Evolutionary conservation across 805 yeast species (phyloP), one percentile per base, ranked within the genome.

Genomic region (Ogataea ganodermae): DNA sequence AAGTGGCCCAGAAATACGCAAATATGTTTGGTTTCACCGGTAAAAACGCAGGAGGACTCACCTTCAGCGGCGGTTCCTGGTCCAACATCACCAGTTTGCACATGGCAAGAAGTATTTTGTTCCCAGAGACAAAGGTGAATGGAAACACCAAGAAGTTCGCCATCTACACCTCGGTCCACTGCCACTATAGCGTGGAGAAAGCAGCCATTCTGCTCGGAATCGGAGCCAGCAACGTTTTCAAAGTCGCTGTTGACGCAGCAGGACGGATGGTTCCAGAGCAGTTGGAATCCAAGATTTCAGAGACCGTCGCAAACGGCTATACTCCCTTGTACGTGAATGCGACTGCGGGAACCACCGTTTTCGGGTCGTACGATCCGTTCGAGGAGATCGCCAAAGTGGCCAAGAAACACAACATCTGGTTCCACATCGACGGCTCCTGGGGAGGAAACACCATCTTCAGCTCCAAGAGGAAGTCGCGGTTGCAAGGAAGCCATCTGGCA

Each of bases 371-470:
- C 63, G 96, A 88, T 59, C 81, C 84, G 17, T 74, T 88, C 56
- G 72, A 60, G 21, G 76, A 75, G 35, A 80, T 89, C 28, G 65
- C 82, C 1, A 59, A 48, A 1, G 62, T 88, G 2, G 80, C 90
- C 13, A 69, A 76, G 46, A 71, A 72, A 47, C 61, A 82, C 63
- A 64, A 73, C n/a, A 43, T 80, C 6, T 89, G 95, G 92, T 77
- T 86, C 61, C 96, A 88, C 63, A 78, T 88, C 33, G 96, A 88
- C 66, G 96, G 94, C 1, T 86, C 94, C 6, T 87, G 95, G 96
- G 96, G 96, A 27, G 96, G 92, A 7, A 89, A 89, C 57, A 83
- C 85, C 8, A 74, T 86, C 0, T 89, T 88, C 68, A 81, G 89
- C 35, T 56, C 63, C 0, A 68, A 54, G 9, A 78, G 80, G 45